phyloP scores from a whole-genome alignment of 129 eudicot species.

The Lonicera japonica region DNA sequence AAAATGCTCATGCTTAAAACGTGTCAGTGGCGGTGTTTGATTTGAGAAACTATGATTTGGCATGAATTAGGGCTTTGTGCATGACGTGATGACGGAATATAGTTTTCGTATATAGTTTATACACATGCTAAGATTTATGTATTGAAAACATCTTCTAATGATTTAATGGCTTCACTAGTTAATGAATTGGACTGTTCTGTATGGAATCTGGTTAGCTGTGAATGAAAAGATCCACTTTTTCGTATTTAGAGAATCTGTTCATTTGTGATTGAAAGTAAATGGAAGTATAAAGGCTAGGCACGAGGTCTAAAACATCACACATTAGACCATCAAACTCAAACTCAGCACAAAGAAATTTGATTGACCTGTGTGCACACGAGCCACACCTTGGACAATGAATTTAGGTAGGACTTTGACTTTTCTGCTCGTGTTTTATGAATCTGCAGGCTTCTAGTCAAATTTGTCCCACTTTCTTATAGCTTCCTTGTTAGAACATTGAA shows the following conservation, averaged over 20 bases:
- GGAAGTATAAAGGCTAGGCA: background rate
- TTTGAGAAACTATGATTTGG: background rate
- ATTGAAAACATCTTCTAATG: too few relatives aligned
- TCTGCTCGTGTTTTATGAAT: background rate
- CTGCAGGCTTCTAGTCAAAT: background rate
- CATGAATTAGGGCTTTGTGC: background rate
- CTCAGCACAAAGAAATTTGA: background rate
- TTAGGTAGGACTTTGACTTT: background rate
- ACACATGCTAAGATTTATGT: too few relatives aligned
- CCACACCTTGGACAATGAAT: background rate
- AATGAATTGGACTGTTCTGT: background rate
- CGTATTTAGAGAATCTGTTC: background rate
- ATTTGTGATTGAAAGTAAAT: background rate
- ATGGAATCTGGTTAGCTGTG: background rate
- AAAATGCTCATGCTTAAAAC: too few relatives aligned
- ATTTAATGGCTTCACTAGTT: too few relatives aligned
- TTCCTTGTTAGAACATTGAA: background rate
- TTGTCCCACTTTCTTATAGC: background rate
- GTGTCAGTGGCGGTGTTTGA: background rate
- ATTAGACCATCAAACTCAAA: background rate
- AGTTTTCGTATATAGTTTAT: too few relatives aligned
- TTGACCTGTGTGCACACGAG: too few relatives aligned
- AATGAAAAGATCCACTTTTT: background rate
- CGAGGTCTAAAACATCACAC: background rate
- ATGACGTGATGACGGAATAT: background rate